Conservation (phyloP, 2,329 filamentous ascomycete genomes). For the Aspergillus neoniger region DNA sequence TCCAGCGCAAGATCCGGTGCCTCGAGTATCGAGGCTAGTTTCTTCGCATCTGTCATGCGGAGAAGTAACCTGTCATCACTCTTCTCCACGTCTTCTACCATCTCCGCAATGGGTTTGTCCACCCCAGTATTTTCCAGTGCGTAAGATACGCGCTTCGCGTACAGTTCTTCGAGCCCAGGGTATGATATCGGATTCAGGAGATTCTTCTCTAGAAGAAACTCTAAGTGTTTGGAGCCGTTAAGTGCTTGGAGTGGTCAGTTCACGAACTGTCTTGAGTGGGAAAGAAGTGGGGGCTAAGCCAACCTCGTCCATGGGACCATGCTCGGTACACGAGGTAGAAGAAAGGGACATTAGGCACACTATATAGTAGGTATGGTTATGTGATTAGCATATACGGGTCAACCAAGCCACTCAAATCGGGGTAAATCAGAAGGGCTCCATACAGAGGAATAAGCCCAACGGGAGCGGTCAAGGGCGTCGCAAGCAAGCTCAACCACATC, state of each 20-base stretch:
- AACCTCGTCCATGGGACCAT: slow-evolving; percentile 82
- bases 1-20: slow-evolving; percentile 72
- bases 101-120: slow-evolving; percentile 33
- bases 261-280: slow-evolving; percentile 24
- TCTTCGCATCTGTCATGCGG: slow-evolving; percentile 53
- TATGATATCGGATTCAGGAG: slow-evolving; percentile 69
- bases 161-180: slow-evolving; percentile 71
- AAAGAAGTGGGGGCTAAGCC: slow-evolving; percentile 22
- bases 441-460: slow-evolving; percentile 85
- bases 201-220: slow-evolving; percentile 75
- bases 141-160: slow-evolving; percentile 52
- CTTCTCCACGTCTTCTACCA: slow-evolving; percentile 38
- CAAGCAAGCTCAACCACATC: slow-evolving; percentile 77
- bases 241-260: slow-evolving; percentile 56
- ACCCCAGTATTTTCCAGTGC: slow-evolving; percentile 31
- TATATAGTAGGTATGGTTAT: slow-evolving; percentile 39
- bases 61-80: slow-evolving; percentile 51
- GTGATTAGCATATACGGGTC: slow-evolving; percentile 8
- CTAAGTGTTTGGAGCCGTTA: slow-evolving; percentile 78
- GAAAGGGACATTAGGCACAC: slow-evolving; percentile 91
- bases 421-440: slow-evolving; percentile 35
- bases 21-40: slow-evolving; percentile 62
- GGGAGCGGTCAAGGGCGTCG: slow-evolving; percentile 80
- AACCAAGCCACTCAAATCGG: not conserved
- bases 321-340: slow-evolving; percentile 90